Conservation (phyloP, 2,329 filamentous ascomycete species). For the Sclerotinia sclerotiorum region DNA sequence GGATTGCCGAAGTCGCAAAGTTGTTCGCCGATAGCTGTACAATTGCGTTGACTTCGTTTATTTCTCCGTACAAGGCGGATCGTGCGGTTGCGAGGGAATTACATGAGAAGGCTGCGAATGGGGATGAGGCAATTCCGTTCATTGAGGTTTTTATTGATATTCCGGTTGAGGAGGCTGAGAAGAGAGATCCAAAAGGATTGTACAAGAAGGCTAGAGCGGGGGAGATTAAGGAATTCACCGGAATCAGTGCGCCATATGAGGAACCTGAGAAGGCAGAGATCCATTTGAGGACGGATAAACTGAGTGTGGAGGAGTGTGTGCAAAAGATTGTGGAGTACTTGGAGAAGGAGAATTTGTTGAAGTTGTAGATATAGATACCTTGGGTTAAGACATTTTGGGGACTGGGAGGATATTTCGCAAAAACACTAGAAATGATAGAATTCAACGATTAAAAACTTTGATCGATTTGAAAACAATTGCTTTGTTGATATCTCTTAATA, state of each 20-base stretch:
- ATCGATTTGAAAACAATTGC: conserved; percentile 9
- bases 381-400: not conserved
- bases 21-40: conserved; percentile 89
- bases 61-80: conserved; percentile 90
- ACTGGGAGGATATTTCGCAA: not conserved
- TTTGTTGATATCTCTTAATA: conserved; percentile 19
- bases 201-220: conserved; percentile 96
- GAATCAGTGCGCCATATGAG: conserved; percentile 94
- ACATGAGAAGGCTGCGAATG: conserved; percentile 60
- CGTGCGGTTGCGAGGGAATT: conserved; percentile 77
- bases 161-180: conserved; percentile 85
- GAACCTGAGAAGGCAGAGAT: conserved; percentile 83
- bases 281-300: conserved; percentile 77
- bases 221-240: conserved; percentile 96
- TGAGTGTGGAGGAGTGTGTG: conserved; percentile 85
- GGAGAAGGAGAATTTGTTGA: conserved; percentile 63
- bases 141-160: conserved; percentile 94
- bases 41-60: conserved; percentile 92
- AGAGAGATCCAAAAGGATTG: conserved; percentile 93
- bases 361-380: conserved; percentile 25
- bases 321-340: conserved; percentile 79
- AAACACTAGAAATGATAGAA: conserved; percentile 5
- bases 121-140: conserved; percentile 72
- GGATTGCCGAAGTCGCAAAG: conserved; percentile 90
- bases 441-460: not conserved